Base-by-base conservation (phyloP, 192 early-diverging fungal species). In the Mortierella claussenii region DNA sequence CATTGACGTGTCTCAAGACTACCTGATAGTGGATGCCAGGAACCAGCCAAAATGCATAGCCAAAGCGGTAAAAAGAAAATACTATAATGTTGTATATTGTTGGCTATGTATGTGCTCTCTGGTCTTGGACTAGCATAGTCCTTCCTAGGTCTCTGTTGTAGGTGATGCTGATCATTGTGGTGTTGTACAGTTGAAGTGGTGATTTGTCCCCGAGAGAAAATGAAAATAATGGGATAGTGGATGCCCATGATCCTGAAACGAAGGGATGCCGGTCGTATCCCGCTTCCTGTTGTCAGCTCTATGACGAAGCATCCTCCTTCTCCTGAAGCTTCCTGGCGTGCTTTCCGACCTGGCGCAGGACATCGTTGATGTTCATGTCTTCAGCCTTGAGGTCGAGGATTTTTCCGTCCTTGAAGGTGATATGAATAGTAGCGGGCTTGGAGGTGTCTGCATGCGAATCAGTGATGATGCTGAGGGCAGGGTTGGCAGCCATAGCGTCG, bases 261-360 rank as follows among this genome's bases (percentile, higher is more conserved):
- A 37, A 49, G 12, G 9, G 23, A 24, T 4, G 17, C 5, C 6
- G 23, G 5, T 31, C 17, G 46, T 44, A 13, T 21, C 43, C 18
- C n/a, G n/a, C n/a, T n/a, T n/a, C n/a, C n/a, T n/a, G n/a, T n/a
- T n/a, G n/a, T n/a, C n/a, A n/a, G n/a, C n/a, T 45, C 78, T 80
- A 86, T 65, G 69, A 27, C 10, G 79, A 68, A 53, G 82, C 82
- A 32, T 79, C 74, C 46, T 86, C 82, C 15, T 75, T 75, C 69
- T 86, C 85, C 55, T 86, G 80, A 57, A 86, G 55, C 36, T 83
- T 83, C 66, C 76, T 83, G 37, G 85, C 82, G 48, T 86, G 85
- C 55, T 83, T 86, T 74, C 81, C 82, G 2, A 86, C 81, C 49
- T 78, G 55, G 18, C 71, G 75, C 21, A 86, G 47, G 31, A 86